Percentiles rank a stretch among this genome's conserved stretches.
Conservation (phyloP, 2,329 filamentous ascomycete genomes). For the Colletotrichum tabaci region DNA sequence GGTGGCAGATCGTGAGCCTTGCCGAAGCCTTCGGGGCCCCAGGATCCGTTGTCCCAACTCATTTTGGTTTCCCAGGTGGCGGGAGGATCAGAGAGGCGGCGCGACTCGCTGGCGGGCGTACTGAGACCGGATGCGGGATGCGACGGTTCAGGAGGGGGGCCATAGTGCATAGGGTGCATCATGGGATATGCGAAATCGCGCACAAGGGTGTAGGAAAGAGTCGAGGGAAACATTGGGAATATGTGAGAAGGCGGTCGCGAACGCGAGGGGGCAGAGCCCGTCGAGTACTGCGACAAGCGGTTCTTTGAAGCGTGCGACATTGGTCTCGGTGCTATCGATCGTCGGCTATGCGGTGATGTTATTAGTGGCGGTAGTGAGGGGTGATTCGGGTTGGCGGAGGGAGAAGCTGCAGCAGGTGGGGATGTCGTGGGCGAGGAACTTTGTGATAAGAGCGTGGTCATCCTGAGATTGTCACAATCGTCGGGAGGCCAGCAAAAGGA, state of each 20-base stretch:
- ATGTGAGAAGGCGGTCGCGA: conserved; percentile 87
- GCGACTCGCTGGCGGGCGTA: conserved; percentile 86
- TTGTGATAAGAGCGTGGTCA: conserved; percentile 71
- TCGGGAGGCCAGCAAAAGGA: conserved; percentile 44
- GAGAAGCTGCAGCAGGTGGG: conserved; percentile 63
- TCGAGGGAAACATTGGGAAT: conserved; percentile 88
- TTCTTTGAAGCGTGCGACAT: conserved; percentile 85
- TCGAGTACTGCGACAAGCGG: conserved; percentile 87
- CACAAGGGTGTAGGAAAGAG: conserved; percentile 88
- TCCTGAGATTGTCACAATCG: conserved; percentile 46
- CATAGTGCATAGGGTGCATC: conserved; percentile 91
- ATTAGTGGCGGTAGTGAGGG: conserved; percentile 70
- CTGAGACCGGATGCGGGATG: conserved; percentile 81
- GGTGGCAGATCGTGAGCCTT: conserved; percentile 79
- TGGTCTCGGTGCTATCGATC: conserved; percentile 74
- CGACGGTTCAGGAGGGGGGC: conserved; percentile 83
- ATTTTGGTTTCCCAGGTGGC: conserved; percentile 80
- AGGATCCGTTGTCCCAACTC: conserved; percentile 67
- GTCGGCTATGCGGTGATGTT: conserved; percentile 70
- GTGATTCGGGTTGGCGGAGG: conserved; percentile 65
- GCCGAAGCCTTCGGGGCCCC: conserved; percentile 67
- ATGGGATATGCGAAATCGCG: conserved; percentile 95
- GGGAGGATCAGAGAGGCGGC: conserved; percentile 87
- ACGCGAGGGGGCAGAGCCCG: conserved; percentile 75
- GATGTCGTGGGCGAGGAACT: conserved; percentile 69